These are phyloP conservation scores for Candida andamanensis DNA, from an alignment of 805 yeast species.

Conservation along the genomic window DNA sequence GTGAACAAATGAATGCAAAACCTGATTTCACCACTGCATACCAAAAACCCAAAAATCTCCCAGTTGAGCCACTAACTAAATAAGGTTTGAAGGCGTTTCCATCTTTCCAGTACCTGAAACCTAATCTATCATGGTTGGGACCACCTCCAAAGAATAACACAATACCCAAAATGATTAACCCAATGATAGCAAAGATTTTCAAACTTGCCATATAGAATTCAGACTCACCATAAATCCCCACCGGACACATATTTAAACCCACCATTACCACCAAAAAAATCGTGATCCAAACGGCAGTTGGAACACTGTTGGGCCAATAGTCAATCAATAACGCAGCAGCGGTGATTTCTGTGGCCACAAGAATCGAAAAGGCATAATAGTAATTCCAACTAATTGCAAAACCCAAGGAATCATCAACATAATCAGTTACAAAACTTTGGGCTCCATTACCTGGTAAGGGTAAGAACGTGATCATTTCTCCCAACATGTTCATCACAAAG, in stretches of 20 bases:
- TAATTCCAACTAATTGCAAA: conserved; percentile 32
- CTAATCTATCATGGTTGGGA: conserved; percentile 67
- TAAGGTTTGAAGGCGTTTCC: conserved; percentile 38
- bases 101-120: conserved; percentile 61
- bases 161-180: conserved; percentile 56
- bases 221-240: conserved; percentile 46
- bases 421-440: conserved; percentile 24
- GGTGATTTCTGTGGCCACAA: conserved; percentile 32
- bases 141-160: conserved; percentile 73
- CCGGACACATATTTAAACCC: conserved; percentile 42
- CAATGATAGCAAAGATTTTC: conserved; percentile 59
- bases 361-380: conserved; percentile 29
- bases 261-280: conserved; percentile 40
- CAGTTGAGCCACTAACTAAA: conserved; percentile 48
- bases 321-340: conserved; percentile 31
- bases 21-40: conserved; percentile 60
- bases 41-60: conserved; percentile 61
- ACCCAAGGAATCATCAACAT: conserved; percentile 25
- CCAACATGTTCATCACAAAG: conserved; percentile 28
- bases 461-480: conserved; percentile 29
- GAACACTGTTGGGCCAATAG: conserved; percentile 27
- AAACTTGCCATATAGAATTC: conserved; percentile 61
- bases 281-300: conserved; percentile 37
- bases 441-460: conserved; percentile 34
- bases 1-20: conserved; percentile 58